Conservation (phyloP, 768 basidiomycete genomes). For the Tricholoma hemisulphureum region DNA sequence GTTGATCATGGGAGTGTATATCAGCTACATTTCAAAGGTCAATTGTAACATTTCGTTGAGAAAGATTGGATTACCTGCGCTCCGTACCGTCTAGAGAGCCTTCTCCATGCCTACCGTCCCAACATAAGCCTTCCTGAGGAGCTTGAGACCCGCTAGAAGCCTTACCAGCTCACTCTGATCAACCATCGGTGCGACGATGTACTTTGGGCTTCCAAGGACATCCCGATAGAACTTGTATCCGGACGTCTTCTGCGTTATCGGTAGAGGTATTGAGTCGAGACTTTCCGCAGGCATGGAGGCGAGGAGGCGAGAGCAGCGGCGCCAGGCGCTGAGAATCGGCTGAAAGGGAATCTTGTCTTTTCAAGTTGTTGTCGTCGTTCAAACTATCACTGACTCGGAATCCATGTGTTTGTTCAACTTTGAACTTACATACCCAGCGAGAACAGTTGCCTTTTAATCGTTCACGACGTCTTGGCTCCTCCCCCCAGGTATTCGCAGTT, state of each 20-base stretch:
- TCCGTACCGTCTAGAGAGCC: conserved; percentile 77
- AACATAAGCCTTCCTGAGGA: conserved; percentile 1
- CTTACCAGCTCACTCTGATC: conserved; percentile 96
- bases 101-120: conserved; percentile 76
- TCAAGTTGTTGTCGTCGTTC: background rate
- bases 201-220: conserved; percentile 81
- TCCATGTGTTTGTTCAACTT: too few species aligned
- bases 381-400: too few species aligned
- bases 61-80: conserved; percentile 52
- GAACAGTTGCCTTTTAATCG: too few species aligned
- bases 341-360: background rate
- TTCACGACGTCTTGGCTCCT: too few species aligned
- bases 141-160: too few species aligned
- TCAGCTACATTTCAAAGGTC: conserved; percentile 47
- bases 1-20: conserved; percentile 99
- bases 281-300: background rate
- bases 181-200: conserved; percentile 96
- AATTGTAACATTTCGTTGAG: background rate
- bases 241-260: conserved; percentile 42
- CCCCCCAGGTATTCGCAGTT: too few species aligned
- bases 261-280: conserved; percentile 1
- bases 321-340: conserved; percentile 7
- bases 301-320: background rate
- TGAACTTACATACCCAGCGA: too few species aligned
- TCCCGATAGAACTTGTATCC: conserved; percentile 85